Evolutionary conservation across 2,329 filamentous ascomycete species (phyloP).

Genomic region (Neonectria magnoliae): DNA sequence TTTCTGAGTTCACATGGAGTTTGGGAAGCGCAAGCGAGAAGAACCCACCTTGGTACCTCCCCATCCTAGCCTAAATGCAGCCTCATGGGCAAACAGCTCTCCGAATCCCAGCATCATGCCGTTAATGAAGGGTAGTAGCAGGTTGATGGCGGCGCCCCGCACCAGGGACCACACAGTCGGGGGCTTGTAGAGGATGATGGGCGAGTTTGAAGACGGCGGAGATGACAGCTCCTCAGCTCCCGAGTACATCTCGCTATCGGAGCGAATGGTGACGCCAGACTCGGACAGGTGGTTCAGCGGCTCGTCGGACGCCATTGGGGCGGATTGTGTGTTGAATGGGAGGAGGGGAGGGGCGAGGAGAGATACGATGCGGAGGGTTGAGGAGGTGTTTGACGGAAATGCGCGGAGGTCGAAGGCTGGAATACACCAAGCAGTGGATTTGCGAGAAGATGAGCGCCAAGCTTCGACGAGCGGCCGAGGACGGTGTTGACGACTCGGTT

Average conservation of each 20-base stretch:
- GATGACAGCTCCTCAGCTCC: slow-evolving; percentile 71
- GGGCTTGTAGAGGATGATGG: slow-evolving; percentile 86
- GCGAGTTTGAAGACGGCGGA: slow-evolving; percentile 70
- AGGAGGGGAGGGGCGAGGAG: background rate
- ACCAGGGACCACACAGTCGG: slow-evolving; percentile 88
- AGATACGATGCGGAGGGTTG: background rate
- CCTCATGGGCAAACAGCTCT: slow-evolving; percentile 95
- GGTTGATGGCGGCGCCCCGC: slow-evolving; percentile 91
- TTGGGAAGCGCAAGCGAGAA: background rate
- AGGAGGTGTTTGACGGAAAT: background rate
- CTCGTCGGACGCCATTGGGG: slow-evolving; percentile 64
- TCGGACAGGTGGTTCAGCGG: slow-evolving; percentile 68
- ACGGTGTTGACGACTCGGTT: slow-evolving; percentile 37
- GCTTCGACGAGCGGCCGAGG: slow-evolving; percentile 27
- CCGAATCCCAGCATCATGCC: slow-evolving; percentile 98
- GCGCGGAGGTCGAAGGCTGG: background rate
- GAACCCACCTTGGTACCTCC: slow-evolving; percentile 84
- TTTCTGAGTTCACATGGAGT: background rate
- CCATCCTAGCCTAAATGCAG: slow-evolving; percentile 93
- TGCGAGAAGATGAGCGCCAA: slow-evolving; percentile 15
- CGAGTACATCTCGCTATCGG: slow-evolving; percentile 86
- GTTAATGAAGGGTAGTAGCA: slow-evolving; percentile 95
- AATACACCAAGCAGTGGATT: background rate
- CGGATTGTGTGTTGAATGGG: background rate
- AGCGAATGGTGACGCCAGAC: slow-evolving; percentile 80